Evolutionary conservation across 176 grass and related monocot genomes (phyloP).

Genomic region (Oryza brachyantha): DNA sequence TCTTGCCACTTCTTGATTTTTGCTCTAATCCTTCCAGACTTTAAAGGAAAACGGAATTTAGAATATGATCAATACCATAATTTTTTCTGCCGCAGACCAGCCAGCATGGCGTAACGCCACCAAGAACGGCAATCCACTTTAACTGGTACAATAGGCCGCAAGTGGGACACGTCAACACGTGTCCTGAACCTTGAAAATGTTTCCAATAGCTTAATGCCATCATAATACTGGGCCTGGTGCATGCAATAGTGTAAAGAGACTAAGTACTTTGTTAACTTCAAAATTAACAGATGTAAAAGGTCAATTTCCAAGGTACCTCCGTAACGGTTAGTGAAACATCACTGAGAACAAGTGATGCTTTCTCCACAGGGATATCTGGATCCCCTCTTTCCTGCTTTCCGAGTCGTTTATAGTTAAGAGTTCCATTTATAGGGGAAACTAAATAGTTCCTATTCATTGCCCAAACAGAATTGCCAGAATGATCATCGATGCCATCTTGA

Average conservation of each 20-base stretch:
- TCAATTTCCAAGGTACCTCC: conserved; percentile 54
- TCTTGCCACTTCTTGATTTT: background rate
- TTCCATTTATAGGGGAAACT: conserved; percentile 97
- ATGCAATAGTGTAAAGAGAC: conserved; percentile 27
- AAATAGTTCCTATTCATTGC: conserved; percentile 74
- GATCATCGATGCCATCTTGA: conserved; percentile 80
- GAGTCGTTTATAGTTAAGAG: conserved; percentile 93
- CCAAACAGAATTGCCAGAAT: conserved; percentile 49
- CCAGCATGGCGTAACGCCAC: conserved; percentile 95
- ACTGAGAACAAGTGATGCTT: conserved; percentile 82
- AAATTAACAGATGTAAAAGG: conserved; percentile 20
- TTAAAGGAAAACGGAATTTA: background rate
- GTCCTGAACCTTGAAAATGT: conserved; percentile 89
- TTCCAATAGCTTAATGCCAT: conserved; percentile 93
- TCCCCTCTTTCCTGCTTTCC: conserved; percentile 85
- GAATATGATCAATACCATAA: conserved; percentile 51
- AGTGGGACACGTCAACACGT: conserved; percentile 91
- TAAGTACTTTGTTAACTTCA: conserved; percentile 20
- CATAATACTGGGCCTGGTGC: conserved; percentile 91
- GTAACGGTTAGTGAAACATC: conserved; percentile 91
- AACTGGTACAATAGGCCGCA: conserved; percentile 77
- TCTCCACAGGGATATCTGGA: conserved; percentile 71
- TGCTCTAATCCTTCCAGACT: background rate
- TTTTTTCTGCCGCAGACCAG: conserved; percentile 86
- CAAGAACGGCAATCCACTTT: conserved; percentile 77